Percentiles rank a stretch among this genome's conserved stretches.
Conservation (phyloP, 495 filamentous ascomycete species). For the Tetracladium setigerum region DNA sequence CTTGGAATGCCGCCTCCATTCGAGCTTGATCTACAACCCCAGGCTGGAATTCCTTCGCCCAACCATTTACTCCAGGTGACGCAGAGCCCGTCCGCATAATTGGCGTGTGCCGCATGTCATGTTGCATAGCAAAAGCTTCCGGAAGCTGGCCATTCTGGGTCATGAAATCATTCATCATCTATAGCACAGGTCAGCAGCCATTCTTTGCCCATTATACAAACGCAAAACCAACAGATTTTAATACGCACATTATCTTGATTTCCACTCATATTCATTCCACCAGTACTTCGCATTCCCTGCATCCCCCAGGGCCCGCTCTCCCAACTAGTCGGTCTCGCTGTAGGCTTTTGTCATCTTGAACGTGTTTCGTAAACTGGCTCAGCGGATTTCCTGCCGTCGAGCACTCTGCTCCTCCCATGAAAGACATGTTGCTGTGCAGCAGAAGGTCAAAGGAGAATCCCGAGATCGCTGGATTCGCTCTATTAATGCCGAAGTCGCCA, state of each 20-base stretch:
- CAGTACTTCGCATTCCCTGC: conserved; percentile 56
- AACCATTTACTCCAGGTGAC: conserved; percentile 52
- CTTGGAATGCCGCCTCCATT: conserved; percentile 75
- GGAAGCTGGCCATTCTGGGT: conserved; percentile 59
- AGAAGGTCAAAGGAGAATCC: no score
- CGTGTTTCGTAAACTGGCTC: conserved; percentile 92
- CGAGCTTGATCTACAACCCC: conserved; percentile 54
- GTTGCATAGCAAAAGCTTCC: conserved; percentile 45
- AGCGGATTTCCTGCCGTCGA: conserved; percentile 94
- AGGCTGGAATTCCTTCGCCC: conserved; percentile 63
- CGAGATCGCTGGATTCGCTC: no score
- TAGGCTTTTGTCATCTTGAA: conserved; percentile 87
- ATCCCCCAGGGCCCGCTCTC: conserved; percentile 47
- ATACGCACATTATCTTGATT: conserved; percentile 51
- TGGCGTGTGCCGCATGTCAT: conserved; percentile 46
- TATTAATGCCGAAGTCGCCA: background rate
- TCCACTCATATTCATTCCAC: conserved; percentile 40
- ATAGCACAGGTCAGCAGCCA: conserved; percentile 3
- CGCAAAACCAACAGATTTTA: background rate
- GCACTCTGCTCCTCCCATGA: conserved; percentile 92
- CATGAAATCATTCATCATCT: conserved; percentile 94
- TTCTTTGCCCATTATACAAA: background rate
- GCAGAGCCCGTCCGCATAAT: conserved; percentile 47
- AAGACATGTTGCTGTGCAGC: conserved; percentile 58
- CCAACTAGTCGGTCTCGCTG: conserved; percentile 83